Conservation (phyloP, 768 basidiomycete genomes). For the Gymnopilus junonius region DNA sequence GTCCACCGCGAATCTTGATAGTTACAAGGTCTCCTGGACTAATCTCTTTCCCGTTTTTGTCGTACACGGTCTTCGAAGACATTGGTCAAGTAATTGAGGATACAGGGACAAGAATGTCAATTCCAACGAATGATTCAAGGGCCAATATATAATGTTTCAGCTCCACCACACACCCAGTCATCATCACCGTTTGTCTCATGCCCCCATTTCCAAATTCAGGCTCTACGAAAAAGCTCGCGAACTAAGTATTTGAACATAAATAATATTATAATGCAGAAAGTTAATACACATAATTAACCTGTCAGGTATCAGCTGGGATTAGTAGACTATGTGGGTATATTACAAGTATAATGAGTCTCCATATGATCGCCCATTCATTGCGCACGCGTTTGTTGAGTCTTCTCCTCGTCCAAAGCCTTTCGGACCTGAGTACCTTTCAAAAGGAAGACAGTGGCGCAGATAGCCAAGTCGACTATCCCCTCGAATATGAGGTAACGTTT, state of each 20-base stretch:
- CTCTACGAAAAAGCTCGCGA: too few relatives aligned
- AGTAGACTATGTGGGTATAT: background rate
- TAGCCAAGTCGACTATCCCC: conserved; percentile 49
- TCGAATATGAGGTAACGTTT: conserved; percentile 68
- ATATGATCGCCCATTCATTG: background rate
- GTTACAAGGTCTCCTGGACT: background rate
- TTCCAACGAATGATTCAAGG: background rate
- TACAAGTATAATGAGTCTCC: background rate
- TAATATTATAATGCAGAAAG: background rate
- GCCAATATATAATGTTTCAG: background rate
- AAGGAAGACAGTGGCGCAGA: conserved; percentile 49
- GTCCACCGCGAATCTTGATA: background rate
- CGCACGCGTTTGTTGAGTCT: conserved; percentile 22
- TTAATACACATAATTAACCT: background rate
- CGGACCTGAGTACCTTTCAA: conserved; percentile 66
- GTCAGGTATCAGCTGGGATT: background rate
- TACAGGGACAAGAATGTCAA: background rate
- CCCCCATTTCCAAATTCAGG: background rate
- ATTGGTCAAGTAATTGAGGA: background rate
- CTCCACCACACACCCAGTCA: background rate
- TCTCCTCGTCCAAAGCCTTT: conserved; percentile 64
- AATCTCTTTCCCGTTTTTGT: background rate
- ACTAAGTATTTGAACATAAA: background rate
- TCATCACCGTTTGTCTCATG: background rate
- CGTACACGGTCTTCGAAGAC: background rate